Percentiles rank a stretch among this genome's conserved stretches.
phyloP scores from a whole-genome alignment of 192 early-diverging fungal genomes.

The Rhizophagus clarus region DNA sequence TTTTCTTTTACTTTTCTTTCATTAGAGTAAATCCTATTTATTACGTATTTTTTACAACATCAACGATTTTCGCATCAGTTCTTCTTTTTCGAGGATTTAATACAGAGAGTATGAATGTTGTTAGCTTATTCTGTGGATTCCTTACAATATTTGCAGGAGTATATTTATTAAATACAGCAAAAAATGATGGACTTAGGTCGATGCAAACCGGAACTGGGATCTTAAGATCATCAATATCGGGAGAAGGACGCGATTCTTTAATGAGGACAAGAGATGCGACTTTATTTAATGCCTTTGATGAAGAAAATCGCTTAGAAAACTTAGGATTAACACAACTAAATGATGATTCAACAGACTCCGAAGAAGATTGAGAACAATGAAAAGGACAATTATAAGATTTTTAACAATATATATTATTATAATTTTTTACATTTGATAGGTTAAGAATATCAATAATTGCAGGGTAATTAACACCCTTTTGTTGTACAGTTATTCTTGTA shows the following conservation, averaged over 20 bases:
- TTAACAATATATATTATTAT: not conserved
- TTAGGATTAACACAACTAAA: slow-evolving; percentile 47
- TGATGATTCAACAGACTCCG: slow-evolving; percentile 35
- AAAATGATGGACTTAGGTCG: slow-evolving; percentile 23
- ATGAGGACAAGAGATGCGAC: slow-evolving; percentile 52
- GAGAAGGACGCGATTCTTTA: slow-evolving; percentile 42
- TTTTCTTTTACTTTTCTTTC: slow-evolving; percentile 24
- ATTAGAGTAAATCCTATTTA: slow-evolving; percentile 83
- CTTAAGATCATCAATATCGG: slow-evolving; percentile 31
- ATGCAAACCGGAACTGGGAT: slow-evolving; percentile 36
- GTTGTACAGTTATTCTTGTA: not conserved
- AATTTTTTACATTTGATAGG: not conserved
- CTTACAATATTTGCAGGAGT: slow-evolving; percentile 93
- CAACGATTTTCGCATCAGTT: slow-evolving; percentile 87
- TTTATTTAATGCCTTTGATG: slow-evolving; percentile 45
- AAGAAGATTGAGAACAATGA: slow-evolving; percentile 29
- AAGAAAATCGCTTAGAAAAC: slow-evolving; percentile 37
- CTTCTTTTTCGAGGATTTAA: slow-evolving; percentile 89
- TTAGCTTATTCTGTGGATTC: slow-evolving; percentile 87
- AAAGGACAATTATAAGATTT: slow-evolving; percentile 2
- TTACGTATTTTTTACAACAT: slow-evolving; percentile 95
- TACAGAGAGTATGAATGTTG: slow-evolving; percentile 69
- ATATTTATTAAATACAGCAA: slow-evolving; percentile 72
- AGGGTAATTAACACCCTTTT: too few species aligned
- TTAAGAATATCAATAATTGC: not conserved